These are phyloP conservation scores for Strigomonas oncopelti DNA, from an alignment of 208 protist genomes.

Conservation along the genomic window DNA sequence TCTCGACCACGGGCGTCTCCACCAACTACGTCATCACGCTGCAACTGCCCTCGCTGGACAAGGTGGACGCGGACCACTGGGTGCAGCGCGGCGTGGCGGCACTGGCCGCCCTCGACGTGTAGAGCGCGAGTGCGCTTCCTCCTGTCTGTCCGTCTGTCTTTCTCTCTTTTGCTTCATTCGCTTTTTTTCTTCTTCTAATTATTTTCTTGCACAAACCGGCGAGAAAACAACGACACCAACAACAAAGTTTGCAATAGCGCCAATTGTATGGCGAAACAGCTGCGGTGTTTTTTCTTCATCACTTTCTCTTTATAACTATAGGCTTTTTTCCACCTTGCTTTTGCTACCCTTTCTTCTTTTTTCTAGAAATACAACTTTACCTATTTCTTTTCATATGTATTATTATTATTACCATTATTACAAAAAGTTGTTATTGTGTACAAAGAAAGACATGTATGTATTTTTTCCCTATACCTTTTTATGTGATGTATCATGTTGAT, in stretches of 20 bases:
- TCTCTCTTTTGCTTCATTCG: conserved; percentile 6
- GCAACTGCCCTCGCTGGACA: conserved; percentile 54
- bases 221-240: too few species aligned
- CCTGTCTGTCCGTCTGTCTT: conserved; percentile 11
- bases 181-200: conserved; percentile 19
- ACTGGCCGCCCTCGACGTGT: conserved; percentile 88
- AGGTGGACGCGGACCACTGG: conserved; percentile 83
- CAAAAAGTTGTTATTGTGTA: neutral
- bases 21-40: conserved; percentile 90
- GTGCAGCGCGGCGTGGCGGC: conserved; percentile 87
- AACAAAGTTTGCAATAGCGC: too few species aligned
- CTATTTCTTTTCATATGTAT: conserved; percentile 5
- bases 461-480: too few species aligned
- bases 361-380: neutral
- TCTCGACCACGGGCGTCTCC: conserved; percentile 88
- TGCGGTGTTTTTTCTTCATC: too few species aligned
- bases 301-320: neutral
- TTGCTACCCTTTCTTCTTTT: conserved; percentile 13
- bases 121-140: conserved; percentile 11
- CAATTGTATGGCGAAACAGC: too few species aligned
- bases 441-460: too few species aligned
- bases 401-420: conserved; percentile 1
- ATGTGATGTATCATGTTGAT: too few species aligned
- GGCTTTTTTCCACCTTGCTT: neutral
- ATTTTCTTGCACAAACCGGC: too few species aligned